Evolutionary conservation across 306 rosid genomes (phyloP).

Genomic region (Argentina anserina): DNA sequence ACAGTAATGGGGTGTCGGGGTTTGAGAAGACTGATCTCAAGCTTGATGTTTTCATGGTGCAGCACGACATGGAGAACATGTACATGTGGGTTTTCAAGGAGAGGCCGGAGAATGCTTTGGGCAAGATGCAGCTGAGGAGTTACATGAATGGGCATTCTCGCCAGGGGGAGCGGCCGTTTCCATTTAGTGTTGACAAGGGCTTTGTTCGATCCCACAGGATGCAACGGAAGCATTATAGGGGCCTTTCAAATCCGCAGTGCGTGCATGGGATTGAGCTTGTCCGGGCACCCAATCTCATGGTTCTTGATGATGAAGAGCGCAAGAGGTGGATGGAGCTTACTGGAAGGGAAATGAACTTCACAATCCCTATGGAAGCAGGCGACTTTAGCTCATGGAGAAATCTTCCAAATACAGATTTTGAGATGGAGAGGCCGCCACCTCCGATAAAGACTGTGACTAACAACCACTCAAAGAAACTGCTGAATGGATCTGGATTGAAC

Average conservation of each 20-base stretch:
- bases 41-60: conserved; percentile 90
- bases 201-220: conserved; percentile 91
- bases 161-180: conserved; percentile 90
- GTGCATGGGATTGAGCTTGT: conserved; percentile 82
- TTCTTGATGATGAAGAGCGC: conserved; percentile 64
- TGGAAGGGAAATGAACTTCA: conserved; percentile 74
- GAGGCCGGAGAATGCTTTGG: conserved; percentile 86
- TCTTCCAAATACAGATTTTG: conserved; percentile 76
- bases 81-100: conserved; percentile 99
- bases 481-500: conserved; percentile 70
- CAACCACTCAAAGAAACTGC: conserved; percentile 69
- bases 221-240: conserved; percentile 92
- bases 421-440: conserved; percentile 71
- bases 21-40: conserved; percentile 83
- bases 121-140: conserved; percentile 98
- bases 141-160: conserved; percentile 99
- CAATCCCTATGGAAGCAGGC: conserved; percentile 76
- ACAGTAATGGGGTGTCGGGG: conserved; percentile 68
- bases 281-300: conserved; percentile 54
- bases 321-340: conserved; percentile 90
- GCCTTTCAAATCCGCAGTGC: conserved; percentile 92
- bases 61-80: conserved; percentile 98
- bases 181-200: conserved; percentile 79
- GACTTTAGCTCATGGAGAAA: conserved; percentile 90
- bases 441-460: conserved; percentile 48